Base-by-base conservation (phyloP, 1,139 yeast genomes). In the Zygoascus hellenicus region DNA sequence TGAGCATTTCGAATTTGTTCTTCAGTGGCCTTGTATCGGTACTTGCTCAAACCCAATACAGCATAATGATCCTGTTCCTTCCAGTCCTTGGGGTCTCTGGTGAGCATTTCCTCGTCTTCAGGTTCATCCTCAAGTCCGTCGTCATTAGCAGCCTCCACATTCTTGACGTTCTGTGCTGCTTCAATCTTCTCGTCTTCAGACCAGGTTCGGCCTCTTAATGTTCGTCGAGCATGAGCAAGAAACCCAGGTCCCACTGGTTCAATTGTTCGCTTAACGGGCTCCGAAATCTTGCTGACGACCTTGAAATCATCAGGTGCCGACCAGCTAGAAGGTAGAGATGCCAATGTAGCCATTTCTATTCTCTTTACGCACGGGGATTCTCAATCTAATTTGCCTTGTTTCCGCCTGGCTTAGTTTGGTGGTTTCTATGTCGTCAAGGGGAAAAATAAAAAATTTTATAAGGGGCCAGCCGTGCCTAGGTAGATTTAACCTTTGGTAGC, bases 31-130 rank as follows among this genome's bases (percentile, higher is more conserved):
- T 72, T 81, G 81, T 78, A 84, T 76, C 98, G 83, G 69, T 86
- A 80, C 67, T 89, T 86, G 54, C 96, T 83, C 61, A 92, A 74
- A 53, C 98, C 98, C 69, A 92, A 79, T 46, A 94, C 97, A 48
- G 96, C 96, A 65, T 92, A 92, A 69, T 92, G 85, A 70, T 92
- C 97, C 58, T 95, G 96, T 46, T 83, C 74, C 72, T 92, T 92
- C 98, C 98, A 92, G 66, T 92, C 96, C 77, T 95, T 85, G 63
- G 98, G 97, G 66, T 92, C 97, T 61, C 86, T 94, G 38, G 76
- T 74, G 60, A 90, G 78, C 70, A 92, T 76, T 46, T 78, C 83
- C 43, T 73, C 78, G 54, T 74, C 77, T 53, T 86, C 90, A 55
- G 83, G 90, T 57, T 80, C 83, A 65, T 87, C 95, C 58, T 84